These are phyloP conservation scores for Claviceps capensis DNA, from an alignment of 2,329 filamentous ascomycete genomes.

Conservation along the genomic window DNA sequence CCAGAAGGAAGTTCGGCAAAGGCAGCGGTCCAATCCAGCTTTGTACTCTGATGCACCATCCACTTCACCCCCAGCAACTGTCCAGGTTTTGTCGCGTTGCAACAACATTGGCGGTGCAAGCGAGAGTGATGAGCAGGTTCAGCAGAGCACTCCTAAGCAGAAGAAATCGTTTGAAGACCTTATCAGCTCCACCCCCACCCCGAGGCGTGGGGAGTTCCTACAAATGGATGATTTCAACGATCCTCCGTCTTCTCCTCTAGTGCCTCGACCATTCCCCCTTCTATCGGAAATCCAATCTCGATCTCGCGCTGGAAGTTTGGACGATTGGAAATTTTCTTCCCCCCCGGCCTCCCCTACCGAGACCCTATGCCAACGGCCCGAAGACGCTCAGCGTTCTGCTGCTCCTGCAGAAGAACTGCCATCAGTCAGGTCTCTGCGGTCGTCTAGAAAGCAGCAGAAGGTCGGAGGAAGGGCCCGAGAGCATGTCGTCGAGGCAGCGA, in stretches of 20 bases:
- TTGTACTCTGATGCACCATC: conserved; percentile 57
- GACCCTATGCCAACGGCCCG: conserved; percentile 16
- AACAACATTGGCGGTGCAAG: conserved; percentile 5
- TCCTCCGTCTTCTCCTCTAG: conserved; percentile 44
- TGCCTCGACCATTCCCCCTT: conserved; percentile 38
- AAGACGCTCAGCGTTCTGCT: conserved; percentile 8
- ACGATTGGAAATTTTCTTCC: conserved; percentile 43
- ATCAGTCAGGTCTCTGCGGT: conserved; percentile 9
- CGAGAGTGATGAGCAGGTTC: conserved; percentile 12
- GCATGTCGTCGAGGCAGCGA: neutral
- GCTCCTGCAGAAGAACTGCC: conserved; percentile 4
- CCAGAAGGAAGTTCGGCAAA: conserved; percentile 63
- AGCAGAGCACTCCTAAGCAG: conserved; percentile 32
- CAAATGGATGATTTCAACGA: conserved; percentile 37
- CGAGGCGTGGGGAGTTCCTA: conserved; percentile 38
- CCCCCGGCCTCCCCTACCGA: conserved; percentile 37
- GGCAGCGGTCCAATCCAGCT: conserved; percentile 51
- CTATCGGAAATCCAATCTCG: conserved; percentile 37
- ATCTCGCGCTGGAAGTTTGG: conserved; percentile 22
- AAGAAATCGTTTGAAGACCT: conserved; percentile 33
- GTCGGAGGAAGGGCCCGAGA: neutral
- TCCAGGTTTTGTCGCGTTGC: conserved; percentile 9
- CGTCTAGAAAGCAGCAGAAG: conserved; percentile 7
- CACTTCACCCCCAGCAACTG: conserved; percentile 22
- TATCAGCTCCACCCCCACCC: conserved; percentile 47